phyloP scores from a whole-genome alignment of 176 grass and related monocot genomes.

The Sorghum bicolor region DNA sequence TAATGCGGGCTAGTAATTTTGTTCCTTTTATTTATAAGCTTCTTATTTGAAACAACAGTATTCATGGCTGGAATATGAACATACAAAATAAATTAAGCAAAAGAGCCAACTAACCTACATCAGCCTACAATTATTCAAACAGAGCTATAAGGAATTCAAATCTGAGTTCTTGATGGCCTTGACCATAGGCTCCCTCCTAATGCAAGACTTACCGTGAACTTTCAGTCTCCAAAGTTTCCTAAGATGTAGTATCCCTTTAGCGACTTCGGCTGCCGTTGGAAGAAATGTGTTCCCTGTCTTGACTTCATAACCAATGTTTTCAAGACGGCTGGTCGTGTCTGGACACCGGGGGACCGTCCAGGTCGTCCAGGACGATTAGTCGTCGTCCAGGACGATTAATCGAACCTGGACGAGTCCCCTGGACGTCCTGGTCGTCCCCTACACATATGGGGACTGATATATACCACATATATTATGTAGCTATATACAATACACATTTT shows the following conservation, averaged over 20 bases:
- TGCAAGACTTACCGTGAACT: background rate
- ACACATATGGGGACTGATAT: too few relatives aligned
- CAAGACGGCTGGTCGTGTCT: too few relatives aligned
- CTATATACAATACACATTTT: too few relatives aligned
- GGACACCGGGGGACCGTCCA: too few relatives aligned
- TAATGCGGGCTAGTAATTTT: background rate
- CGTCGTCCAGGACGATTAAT: too few relatives aligned
- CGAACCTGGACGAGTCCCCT: too few relatives aligned
- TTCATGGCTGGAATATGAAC: background rate
- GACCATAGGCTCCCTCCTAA: background rate
- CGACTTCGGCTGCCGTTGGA: background rate
- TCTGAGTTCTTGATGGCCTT: background rate
- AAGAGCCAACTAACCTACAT: background rate
- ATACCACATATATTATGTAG: too few relatives aligned
- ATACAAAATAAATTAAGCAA: background rate
- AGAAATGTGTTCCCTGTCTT: background rate
- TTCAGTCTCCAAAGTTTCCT: background rate
- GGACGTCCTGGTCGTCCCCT: too few relatives aligned
- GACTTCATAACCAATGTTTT: too few relatives aligned
- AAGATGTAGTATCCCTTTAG: background rate
- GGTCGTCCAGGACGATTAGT: too few relatives aligned
- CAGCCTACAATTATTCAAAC: background rate
- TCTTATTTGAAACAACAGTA: background rate
- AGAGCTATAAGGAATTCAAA: background rate
- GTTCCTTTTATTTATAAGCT: constrained; percentile 10